Evolutionary conservation across 805 yeast genomes (phyloP).

Genomic region (Candida dajiaensis): DNA sequence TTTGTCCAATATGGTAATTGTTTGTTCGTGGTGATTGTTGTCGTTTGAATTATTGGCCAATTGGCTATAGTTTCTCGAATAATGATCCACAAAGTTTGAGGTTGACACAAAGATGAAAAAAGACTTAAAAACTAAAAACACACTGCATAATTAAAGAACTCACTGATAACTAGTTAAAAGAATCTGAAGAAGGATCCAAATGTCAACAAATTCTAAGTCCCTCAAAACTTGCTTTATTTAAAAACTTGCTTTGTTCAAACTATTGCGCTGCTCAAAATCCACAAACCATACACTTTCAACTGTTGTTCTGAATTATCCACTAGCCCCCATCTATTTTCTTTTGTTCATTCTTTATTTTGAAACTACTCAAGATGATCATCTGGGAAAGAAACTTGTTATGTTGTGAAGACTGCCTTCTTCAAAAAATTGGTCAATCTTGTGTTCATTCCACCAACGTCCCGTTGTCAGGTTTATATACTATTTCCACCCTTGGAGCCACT

Average conservation of each 20-base stretch:
- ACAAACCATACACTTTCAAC: neutral
- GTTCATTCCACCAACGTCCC: neutral
- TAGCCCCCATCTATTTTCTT: no score
- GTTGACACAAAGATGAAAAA: no score
- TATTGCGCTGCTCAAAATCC: neutral
- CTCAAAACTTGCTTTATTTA: neutral
- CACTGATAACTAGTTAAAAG: no score
- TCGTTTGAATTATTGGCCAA: no score
- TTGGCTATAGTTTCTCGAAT: no score
- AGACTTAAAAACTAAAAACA: no score
- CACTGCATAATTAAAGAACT: no score
- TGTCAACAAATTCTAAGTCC: no score
- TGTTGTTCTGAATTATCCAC: neutral
- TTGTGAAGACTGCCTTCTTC: slow-evolving; percentile 4
- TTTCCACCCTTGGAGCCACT: neutral
- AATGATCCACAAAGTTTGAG: neutral
- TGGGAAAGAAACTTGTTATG: slow-evolving; percentile 6
- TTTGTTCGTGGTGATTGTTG: no score
- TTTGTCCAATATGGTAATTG: neutral
- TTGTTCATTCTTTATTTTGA: no score
- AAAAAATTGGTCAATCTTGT: slow-evolving; percentile 5
- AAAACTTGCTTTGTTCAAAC: neutral
- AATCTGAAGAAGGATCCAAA: no score
- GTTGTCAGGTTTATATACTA: neutral
- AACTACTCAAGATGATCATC: slow-evolving; percentile 6